Base-by-base conservation (phyloP, 805 yeast species). In the Geotrichum ghanense region DNA sequence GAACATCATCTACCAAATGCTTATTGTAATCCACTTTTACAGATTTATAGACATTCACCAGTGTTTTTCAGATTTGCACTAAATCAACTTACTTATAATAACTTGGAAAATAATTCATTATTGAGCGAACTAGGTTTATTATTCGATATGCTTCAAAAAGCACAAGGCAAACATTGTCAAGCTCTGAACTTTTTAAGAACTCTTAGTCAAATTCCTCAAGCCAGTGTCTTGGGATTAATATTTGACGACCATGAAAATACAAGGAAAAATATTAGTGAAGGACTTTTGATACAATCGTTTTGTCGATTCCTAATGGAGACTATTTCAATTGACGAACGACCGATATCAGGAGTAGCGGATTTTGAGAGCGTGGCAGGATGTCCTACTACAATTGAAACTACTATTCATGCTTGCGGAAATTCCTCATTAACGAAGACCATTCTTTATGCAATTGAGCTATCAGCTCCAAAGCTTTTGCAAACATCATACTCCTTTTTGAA, bases 81-180 rank as follows among this genome's bases (percentile, higher is more conserved):
- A 3, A 67, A 71, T 3, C 73, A 76, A 41, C 80, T 56, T 43
- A 56, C 57, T 27, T 49, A 52, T 48, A 45, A 47, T 21, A 45
- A 25, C 25, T 23, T 44, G 57, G n/a, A 57, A 61, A 5, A 60
- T 58, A 42, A 78, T 7, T 52, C 83, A 1, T 60, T 89, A 2
- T 63, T 88, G 22, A 79, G 84, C 43, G 97, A 92, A 59, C 66
- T 89, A 42, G 98, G 96, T 0, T 86, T 87, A 52, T 66, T 94
- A 12, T 86, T 78, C 64, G 97, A 94, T 58, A 90, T 92, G 98
- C 73, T 90, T 65, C 73, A 73, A 39, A 84, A 85, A 60, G 87
- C 95, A 0, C 65, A 73, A 12, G 92, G 95, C 0, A 74, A 75
- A 34, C 85, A 83, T 54, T 87, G 90, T 56, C 76, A 85, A 35